Conservation (phyloP, 2,329 filamentous ascomycete genomes). For the Fusarium torulosum region DNA sequence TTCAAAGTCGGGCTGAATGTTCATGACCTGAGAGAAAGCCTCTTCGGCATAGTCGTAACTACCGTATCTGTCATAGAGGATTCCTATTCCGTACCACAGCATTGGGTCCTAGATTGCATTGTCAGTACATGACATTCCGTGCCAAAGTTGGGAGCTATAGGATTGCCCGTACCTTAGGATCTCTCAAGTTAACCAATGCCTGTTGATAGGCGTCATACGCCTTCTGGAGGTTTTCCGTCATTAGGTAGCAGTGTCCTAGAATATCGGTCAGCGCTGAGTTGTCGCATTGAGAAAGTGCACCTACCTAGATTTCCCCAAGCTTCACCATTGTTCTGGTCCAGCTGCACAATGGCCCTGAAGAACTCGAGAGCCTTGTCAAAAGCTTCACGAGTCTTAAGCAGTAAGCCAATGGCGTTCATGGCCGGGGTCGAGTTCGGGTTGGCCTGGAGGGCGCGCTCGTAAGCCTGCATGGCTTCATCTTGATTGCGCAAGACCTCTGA, state of each 20-base stretch:
- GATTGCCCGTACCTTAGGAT: slow-evolving; percentile 80
- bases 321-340: slow-evolving; percentile 91
- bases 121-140: slow-evolving; percentile 23
- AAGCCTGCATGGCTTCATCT: slow-evolving; percentile 89
- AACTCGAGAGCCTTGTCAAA: slow-evolving; percentile 96
- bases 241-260: slow-evolving; percentile 94
- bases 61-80: slow-evolving; percentile 95
- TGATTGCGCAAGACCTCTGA: slow-evolving; percentile 89
- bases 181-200: slow-evolving; percentile 89
- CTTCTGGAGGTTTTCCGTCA: slow-evolving; percentile 98
- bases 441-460: slow-evolving; percentile 88
- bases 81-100: slow-evolving; percentile 98
- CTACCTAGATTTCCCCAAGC: slow-evolving; percentile 95
- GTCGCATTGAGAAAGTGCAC: slow-evolving; percentile 43
- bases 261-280: slow-evolving; percentile 32
- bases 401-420: slow-evolving; percentile 94
- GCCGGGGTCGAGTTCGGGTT: slow-evolving; percentile 90
- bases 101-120: slow-evolving; percentile 79
- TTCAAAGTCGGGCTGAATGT: slow-evolving; percentile 96
- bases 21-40: slow-evolving; percentile 98
- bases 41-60: slow-evolving; percentile 97
- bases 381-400: slow-evolving; percentile 90
- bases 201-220: slow-evolving; percentile 98
- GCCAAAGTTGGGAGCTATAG: not conserved
- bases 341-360: slow-evolving; percentile 88